phyloP scores from a whole-genome alignment of 2,329 filamentous ascomycete species.

The Cryphonectria radicalis region DNA sequence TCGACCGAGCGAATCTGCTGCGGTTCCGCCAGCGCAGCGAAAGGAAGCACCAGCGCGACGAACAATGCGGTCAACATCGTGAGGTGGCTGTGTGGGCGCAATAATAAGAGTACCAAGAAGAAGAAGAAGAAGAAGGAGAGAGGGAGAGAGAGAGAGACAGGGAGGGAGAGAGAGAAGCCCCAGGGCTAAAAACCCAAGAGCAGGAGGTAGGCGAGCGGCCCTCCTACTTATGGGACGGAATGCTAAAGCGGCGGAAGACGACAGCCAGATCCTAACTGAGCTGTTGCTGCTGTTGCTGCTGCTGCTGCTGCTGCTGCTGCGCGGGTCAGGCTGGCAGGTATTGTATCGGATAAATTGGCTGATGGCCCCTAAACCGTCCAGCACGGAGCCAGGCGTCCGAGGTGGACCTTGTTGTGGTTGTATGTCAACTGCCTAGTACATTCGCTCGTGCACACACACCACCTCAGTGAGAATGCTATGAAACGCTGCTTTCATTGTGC shows the following conservation, averaged over 20 bases:
- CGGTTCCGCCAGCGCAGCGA: constrained; percentile 41
- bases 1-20: constrained; percentile 55
- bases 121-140: neutral
- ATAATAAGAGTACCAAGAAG: neutral
- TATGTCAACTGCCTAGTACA: neutral
- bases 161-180: neutral
- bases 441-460: neutral
- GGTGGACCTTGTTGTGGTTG: neutral
- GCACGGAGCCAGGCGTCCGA: constrained; percentile 21
- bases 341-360: constrained; percentile 25
- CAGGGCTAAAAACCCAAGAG: neutral
- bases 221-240: neutral
- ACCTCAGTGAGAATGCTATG: neutral
- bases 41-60: neutral
- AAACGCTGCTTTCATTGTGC: neutral
- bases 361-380: neutral
- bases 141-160: neutral
- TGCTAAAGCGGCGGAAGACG: neutral
- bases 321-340: neutral
- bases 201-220: neutral
- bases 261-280: neutral
- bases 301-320: neutral
- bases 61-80: constrained; percentile 16
- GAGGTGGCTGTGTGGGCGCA: neutral
- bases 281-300: neutral